Percentiles rank a stretch among this genome's conserved stretches.
These are phyloP conservation scores for Dothistroma pini DNA, from an alignment of 2,329 filamentous ascomycete genomes.

Conservation along the genomic window DNA sequence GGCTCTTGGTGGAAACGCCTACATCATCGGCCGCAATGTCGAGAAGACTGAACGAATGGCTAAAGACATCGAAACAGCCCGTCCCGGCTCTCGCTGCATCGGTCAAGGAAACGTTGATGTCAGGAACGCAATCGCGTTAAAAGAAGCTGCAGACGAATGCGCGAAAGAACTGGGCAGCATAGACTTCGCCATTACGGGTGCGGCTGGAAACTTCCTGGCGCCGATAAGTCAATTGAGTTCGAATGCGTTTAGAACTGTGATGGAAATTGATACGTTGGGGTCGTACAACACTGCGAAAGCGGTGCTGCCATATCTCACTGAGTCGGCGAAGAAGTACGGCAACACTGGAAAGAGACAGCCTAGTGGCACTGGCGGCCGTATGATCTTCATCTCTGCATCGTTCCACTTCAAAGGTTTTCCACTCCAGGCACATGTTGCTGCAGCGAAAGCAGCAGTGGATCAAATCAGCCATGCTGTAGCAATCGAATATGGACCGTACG, in stretches of 20 bases:
- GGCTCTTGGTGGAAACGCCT: slow-evolving; percentile 85
- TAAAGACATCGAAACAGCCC: slow-evolving; percentile 73
- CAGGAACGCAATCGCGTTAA: slow-evolving; percentile 60
- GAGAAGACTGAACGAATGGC: slow-evolving; percentile 83
- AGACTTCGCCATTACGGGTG: slow-evolving; percentile 91
- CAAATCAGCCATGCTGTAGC: slow-evolving; percentile 74
- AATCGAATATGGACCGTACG: slow-evolving; percentile 84
- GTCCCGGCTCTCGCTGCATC: slow-evolving; percentile 76
- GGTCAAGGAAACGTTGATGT: slow-evolving; percentile 76
- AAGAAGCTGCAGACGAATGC: slow-evolving; percentile 73
- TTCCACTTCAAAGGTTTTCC: slow-evolving; percentile 87
- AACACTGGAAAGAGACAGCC: slow-evolving; percentile 51
- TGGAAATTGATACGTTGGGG: slow-evolving; percentile 92
- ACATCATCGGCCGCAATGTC: slow-evolving; percentile 85
- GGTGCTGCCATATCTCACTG: slow-evolving; percentile 73
- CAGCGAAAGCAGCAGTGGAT: slow-evolving; percentile 89
- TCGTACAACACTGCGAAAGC: slow-evolving; percentile 95
- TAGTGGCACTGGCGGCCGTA: slow-evolving; percentile 65
- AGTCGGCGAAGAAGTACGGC: slow-evolving; percentile 63
- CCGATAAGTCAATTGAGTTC: slow-evolving; percentile 75
- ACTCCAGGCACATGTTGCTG: slow-evolving; percentile 83
- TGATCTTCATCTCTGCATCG: slow-evolving; percentile 85
- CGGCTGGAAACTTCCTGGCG: slow-evolving; percentile 92
- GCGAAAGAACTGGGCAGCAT: slow-evolving; percentile 79
- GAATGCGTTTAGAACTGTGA: slow-evolving; percentile 92